A percentile compares a stretch with the other conserved stretches of the same genome.
Conservation (phyloP, 1,139 yeast genomes). For the Geotrichum reessii region DNA sequence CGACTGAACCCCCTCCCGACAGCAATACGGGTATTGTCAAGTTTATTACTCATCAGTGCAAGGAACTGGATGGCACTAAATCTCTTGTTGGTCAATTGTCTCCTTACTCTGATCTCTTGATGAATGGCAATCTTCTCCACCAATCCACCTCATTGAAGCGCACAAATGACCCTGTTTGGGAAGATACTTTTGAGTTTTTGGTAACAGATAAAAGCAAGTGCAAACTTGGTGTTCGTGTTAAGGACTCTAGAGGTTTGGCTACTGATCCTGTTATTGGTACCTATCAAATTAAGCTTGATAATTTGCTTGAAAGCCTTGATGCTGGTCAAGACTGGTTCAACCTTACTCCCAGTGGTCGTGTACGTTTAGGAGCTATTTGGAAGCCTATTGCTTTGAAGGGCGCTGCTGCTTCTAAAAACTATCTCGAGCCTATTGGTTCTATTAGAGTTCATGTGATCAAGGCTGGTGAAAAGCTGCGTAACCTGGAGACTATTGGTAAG, state of each 20-base stretch:
- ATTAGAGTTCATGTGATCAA: constrained; percentile 67
- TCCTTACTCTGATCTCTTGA: constrained; percentile 63
- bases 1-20: constrained; percentile 80
- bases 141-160: constrained; percentile 57
- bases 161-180: constrained; percentile 64
- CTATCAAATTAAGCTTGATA: constrained; percentile 47
- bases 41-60: constrained; percentile 65
- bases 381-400: constrained; percentile 71
- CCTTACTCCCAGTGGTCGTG: constrained; percentile 60
- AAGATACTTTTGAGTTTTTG: constrained; percentile 60
- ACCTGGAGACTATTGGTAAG: constrained; percentile 81
- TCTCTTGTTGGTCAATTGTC: constrained; percentile 64
- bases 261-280: constrained; percentile 56
- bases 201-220: constrained; percentile 68
- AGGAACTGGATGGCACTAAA: constrained; percentile 56
- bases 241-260: constrained; percentile 54
- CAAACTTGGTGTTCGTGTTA: constrained; percentile 58
- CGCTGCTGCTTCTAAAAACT: constrained; percentile 63
- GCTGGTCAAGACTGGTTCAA: constrained; percentile 74
- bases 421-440: constrained; percentile 89
- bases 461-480: constrained; percentile 59
- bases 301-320: constrained; percentile 68
- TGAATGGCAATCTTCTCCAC: constrained; percentile 55
- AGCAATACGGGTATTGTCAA: constrained; percentile 86
- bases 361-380: constrained; percentile 70